phyloP scores from a whole-genome alignment of 2,329 filamentous ascomycete species.

The Grosmannia penicillata region DNA sequence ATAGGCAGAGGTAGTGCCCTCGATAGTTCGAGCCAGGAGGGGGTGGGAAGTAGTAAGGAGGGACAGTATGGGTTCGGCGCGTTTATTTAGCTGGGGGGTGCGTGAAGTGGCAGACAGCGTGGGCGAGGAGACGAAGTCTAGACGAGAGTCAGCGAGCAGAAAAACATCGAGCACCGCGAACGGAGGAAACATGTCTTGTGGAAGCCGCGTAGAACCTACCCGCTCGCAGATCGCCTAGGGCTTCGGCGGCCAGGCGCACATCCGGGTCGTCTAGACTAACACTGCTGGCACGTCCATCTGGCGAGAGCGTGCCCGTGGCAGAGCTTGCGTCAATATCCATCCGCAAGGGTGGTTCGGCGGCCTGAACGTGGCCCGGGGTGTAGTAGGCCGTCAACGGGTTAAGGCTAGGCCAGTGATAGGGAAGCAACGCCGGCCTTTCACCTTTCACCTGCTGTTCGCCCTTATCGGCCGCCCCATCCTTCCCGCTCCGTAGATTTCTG shows the following conservation, averaged over 20 bases:
- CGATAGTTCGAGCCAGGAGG: slow-evolving; percentile 70
- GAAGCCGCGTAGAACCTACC: slow-evolving; percentile 28
- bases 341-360: slow-evolving; percentile 27
- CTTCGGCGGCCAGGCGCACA: slow-evolving; percentile 58
- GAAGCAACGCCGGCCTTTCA: too few species aligned
- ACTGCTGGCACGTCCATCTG: slow-evolving; percentile 30
- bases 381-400: slow-evolving; percentile 36
- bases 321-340: slow-evolving; percentile 33
- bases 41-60: slow-evolving; percentile 82
- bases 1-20: slow-evolving; percentile 73
- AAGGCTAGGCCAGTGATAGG: slow-evolving; percentile 31
- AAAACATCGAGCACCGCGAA: neutral
- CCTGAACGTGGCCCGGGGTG: slow-evolving; percentile 25
- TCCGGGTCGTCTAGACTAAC: slow-evolving; percentile 51
- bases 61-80: slow-evolving; percentile 72
- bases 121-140: slow-evolving; percentile 55
- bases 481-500: too few species aligned
- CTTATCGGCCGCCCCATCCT: too few species aligned
- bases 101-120: slow-evolving; percentile 25
- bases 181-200: neutral
- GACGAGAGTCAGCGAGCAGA: slow-evolving; percentile 8
- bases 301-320: slow-evolving; percentile 22
- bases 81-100: too few species aligned
- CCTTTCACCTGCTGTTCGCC: too few species aligned
- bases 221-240: slow-evolving; percentile 57